phyloP scores from a whole-genome alignment of 371 early-diverging fungal species.

The Mucor piriformis region DNA sequence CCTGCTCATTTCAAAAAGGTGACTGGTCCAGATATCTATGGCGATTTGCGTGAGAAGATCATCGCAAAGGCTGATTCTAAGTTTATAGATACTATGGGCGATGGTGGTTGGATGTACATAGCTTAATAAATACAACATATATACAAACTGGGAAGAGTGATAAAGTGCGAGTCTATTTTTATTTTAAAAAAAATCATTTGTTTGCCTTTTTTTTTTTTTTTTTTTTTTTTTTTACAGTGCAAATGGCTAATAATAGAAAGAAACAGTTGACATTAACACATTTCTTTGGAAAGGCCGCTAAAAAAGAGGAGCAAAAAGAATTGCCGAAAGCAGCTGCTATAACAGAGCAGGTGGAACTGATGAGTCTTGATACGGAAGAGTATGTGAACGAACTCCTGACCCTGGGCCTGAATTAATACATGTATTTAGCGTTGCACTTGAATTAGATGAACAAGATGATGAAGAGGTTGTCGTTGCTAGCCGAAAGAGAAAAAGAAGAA shows the following conservation, averaged over 20 bases:
- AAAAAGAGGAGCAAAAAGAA: background rate
- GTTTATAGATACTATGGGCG: slow-evolving; percentile 55
- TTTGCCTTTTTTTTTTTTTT: slow-evolving; percentile 3
- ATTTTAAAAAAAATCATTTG: slow-evolving; percentile 1
- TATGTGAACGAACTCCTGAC: too few relatives aligned
- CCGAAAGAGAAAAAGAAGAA: background rate
- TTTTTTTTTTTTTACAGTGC: background rate
- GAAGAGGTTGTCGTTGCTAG: background rate
- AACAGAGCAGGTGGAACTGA: background rate
- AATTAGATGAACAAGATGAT: background rate
- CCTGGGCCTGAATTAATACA: too few relatives aligned
- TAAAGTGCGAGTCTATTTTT: too few relatives aligned
- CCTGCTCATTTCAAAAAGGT: slow-evolving; percentile 56
- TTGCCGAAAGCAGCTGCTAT: background rate
- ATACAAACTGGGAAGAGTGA: too few relatives aligned
- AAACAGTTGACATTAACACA: background rate
- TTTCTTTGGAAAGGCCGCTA: background rate
- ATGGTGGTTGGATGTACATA: slow-evolving; percentile 44
- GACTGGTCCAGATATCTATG: slow-evolving; percentile 48
- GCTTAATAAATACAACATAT: slow-evolving; percentile 12
- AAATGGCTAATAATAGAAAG: background rate
- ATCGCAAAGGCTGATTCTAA: slow-evolving; percentile 44
- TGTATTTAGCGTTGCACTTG: too few relatives aligned
- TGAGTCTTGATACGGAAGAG: background rate
- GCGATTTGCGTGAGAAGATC: slow-evolving; percentile 46